phyloP scores from a whole-genome alignment of 495 filamentous ascomycete genomes.

The Penicillium macrosclerotiorum region DNA sequence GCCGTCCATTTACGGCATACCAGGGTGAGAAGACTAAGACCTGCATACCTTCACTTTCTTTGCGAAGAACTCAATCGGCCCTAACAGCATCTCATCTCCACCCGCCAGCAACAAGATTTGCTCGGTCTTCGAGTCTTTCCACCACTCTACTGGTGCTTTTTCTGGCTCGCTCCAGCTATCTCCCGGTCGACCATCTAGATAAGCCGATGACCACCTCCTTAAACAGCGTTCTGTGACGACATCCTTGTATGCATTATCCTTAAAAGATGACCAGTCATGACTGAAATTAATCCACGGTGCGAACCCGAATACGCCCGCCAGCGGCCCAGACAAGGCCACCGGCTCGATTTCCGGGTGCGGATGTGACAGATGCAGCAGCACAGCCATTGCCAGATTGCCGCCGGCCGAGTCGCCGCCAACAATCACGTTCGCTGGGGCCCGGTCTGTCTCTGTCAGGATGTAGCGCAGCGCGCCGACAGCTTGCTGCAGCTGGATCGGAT shows the following conservation, averaged over 20 bases:
- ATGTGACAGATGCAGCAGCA: constrained; percentile 59
- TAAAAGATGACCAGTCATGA: constrained; percentile 34
- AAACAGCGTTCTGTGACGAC: constrained; percentile 34
- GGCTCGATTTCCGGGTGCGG: constrained; percentile 52
- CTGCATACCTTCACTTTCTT: constrained; percentile 41
- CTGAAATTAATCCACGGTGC: constrained; percentile 57
- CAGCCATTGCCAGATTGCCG: constrained; percentile 53
- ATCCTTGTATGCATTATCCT: constrained; percentile 50
- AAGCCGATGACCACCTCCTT: constrained; percentile 45
- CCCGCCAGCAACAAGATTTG: constrained; percentile 54
- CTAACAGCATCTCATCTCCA: constrained; percentile 55
- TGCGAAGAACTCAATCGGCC: constrained; percentile 51
- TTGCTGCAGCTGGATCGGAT: constrained; percentile 60
- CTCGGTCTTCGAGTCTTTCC: constrained; percentile 45
- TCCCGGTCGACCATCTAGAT: constrained; percentile 37
- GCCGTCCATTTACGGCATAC: not conserved
- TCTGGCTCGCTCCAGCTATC: constrained; percentile 59
- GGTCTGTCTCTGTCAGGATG: constrained; percentile 40
- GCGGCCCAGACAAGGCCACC: constrained; percentile 27
- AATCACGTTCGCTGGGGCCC: constrained; percentile 44
- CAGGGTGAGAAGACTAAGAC: not conserved
- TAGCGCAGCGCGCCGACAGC: constrained; percentile 51
- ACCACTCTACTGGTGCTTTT: constrained; percentile 53
- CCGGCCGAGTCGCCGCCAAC: constrained; percentile 65
- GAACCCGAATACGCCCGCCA: constrained; percentile 51